Conservation (phyloP, 768 basidiomycete genomes). For the Mycena pura region DNA sequence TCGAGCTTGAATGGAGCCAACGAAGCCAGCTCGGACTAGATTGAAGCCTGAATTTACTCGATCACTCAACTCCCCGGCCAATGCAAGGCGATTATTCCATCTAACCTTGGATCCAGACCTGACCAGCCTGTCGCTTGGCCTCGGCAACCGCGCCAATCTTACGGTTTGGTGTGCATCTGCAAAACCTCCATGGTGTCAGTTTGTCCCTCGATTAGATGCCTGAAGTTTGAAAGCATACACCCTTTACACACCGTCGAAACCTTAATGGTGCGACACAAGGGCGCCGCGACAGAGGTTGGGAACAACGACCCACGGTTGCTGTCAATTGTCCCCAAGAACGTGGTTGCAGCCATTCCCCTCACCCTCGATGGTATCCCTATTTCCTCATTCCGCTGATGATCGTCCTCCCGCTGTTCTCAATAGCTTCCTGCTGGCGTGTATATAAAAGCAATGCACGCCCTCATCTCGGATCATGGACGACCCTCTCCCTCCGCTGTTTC, state of each 20-base stretch:
- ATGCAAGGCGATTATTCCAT: not conserved
- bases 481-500: conserved; percentile 38
- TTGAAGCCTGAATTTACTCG: no score
- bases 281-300: conserved; percentile 3
- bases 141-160: not conserved
- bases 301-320: conserved; percentile 1
- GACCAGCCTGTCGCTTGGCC: not conserved
- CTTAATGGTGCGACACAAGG: conserved; percentile 2
- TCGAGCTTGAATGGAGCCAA: no score
- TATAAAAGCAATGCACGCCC: not conserved
- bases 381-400: conserved; percentile 21
- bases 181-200: not conserved
- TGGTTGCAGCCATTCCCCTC: not conserved
- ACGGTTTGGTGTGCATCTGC: not conserved
- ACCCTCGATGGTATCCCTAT: conserved; percentile 11
- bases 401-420: not conserved
- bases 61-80: no score
- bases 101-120: conserved; percentile 6
- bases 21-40: no score
- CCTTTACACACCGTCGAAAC: conserved; percentile 9
- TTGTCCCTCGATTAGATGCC: conserved; percentile 8
- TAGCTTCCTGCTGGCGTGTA: not conserved
- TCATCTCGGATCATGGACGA: not conserved
- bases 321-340: conserved; percentile 4
- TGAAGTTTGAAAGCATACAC: conserved; percentile 12